These are phyloP conservation scores for Microsporum audouinii DNA, from an alignment of 2,329 filamentous ascomycete species.

Conservation along the genomic window DNA sequence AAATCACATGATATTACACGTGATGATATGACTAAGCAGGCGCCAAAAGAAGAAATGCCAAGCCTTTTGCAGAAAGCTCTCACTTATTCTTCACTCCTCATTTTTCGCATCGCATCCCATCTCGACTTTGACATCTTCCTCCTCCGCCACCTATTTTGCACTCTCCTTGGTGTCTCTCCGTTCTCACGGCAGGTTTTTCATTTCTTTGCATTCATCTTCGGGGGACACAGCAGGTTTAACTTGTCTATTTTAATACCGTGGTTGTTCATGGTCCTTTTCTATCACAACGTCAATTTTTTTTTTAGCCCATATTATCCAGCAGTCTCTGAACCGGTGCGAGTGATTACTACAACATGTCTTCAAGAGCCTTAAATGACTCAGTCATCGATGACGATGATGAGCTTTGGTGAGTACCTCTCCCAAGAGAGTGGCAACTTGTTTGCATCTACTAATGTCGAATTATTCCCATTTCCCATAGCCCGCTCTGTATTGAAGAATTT, in stretches of 20 bases:
- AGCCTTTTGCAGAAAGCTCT: slow-evolving; percentile 12
- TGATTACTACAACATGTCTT: slow-evolving; percentile 29
- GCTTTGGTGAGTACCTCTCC: slow-evolving; percentile 31
- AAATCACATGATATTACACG: background rate
- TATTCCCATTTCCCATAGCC: slow-evolving; percentile 44
- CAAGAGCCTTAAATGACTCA: slow-evolving; percentile 36
- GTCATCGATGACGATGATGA: slow-evolving; percentile 42
- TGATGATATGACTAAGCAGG: slow-evolving; percentile 15
- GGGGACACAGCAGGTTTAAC: background rate
- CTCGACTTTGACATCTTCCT: slow-evolving; percentile 3
- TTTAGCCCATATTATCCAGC: background rate
- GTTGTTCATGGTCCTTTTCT: slow-evolving; percentile 2
- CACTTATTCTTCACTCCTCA: slow-evolving; percentile 12
- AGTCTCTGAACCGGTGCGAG: background rate
- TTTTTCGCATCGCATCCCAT: slow-evolving; percentile 6
- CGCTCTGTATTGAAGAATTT: slow-evolving; percentile 97
- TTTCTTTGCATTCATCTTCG: slow-evolving; percentile 3
- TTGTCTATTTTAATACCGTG: slow-evolving; percentile 5
- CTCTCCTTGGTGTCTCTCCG: slow-evolving; percentile 18
- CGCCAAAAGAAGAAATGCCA: slow-evolving; percentile 8
- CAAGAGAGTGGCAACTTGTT: background rate
- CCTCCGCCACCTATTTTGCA: slow-evolving; percentile 7
- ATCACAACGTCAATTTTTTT: background rate
- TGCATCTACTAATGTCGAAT: slow-evolving; percentile 7
- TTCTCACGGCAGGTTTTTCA: slow-evolving; percentile 11